Conservation (phyloP, 2,329 filamentous ascomycete genomes). For the Stenocarpella maydis region DNA sequence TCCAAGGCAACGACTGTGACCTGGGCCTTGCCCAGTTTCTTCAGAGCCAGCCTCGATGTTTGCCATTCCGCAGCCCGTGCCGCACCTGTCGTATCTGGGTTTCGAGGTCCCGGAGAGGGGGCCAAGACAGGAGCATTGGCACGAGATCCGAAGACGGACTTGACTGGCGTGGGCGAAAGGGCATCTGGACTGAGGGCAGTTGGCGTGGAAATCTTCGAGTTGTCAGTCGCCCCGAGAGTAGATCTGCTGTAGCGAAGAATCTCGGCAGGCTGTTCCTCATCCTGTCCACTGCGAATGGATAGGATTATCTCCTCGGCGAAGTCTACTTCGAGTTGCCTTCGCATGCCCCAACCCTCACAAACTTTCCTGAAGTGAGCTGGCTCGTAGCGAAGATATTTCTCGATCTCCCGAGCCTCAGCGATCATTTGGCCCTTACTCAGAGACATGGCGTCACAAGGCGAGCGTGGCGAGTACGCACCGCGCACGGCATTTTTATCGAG, state of each 20-base stretch:
- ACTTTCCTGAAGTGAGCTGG: slow-evolving; percentile 81
- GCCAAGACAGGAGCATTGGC: neutral
- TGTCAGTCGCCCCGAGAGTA: slow-evolving; percentile 33
- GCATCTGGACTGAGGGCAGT: neutral
- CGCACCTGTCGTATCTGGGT: neutral
- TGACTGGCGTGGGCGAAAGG: slow-evolving; percentile 1
- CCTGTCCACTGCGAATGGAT: slow-evolving; percentile 76
- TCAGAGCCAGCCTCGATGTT: slow-evolving; percentile 67
- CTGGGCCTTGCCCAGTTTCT: slow-evolving; percentile 63
- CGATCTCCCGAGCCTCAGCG: slow-evolving; percentile 83
- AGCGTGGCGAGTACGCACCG: slow-evolving; percentile 82
- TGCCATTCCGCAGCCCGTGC: slow-evolving; percentile 68
- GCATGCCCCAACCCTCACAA: slow-evolving; percentile 93
- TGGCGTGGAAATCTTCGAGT: neutral
- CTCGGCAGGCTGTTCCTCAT: slow-evolving; percentile 58
- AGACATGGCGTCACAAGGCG: slow-evolving; percentile 77
- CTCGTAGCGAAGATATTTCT: slow-evolving; percentile 74
- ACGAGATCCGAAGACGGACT: slow-evolving; percentile 31
- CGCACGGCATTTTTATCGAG: slow-evolving; percentile 72
- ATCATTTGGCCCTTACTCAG: slow-evolving; percentile 74
- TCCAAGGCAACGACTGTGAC: slow-evolving; percentile 80
- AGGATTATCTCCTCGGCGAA: slow-evolving; percentile 83
- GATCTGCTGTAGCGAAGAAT: slow-evolving; percentile 56
- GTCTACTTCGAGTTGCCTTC: slow-evolving; percentile 83
- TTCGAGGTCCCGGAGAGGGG: neutral